Percentiles rank a stretch among this genome's conserved stretches.
Evolutionary conservation across 805 yeast genomes (phyloP).

Genomic region (Wickerhamiella lipophila): DNA sequence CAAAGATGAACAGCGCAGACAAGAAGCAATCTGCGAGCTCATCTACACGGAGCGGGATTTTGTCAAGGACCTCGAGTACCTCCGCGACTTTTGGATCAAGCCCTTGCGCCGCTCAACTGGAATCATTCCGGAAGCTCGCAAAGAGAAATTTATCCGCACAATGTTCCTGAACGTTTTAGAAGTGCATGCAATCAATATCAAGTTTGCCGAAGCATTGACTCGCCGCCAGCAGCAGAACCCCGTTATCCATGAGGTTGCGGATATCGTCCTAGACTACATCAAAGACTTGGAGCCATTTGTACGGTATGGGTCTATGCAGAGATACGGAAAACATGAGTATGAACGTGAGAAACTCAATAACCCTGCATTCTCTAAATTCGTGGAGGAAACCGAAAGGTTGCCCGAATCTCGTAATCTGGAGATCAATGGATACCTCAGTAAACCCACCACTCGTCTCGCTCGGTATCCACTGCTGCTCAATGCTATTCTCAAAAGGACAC

Average conservation of each 20-base stretch:
- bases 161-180: slow-evolving; percentile 87
- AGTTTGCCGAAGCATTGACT: slow-evolving; percentile 79
- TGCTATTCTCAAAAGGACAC: slow-evolving; percentile 73
- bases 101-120: slow-evolving; percentile 78
- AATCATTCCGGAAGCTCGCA: slow-evolving; percentile 75
- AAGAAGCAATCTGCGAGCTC: slow-evolving; percentile 88
- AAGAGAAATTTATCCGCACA: slow-evolving; percentile 82
- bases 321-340: slow-evolving; percentile 88
- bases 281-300: slow-evolving; percentile 87
- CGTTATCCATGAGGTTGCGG: slow-evolving; percentile 76
- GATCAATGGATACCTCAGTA: slow-evolving; percentile 81
- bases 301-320: slow-evolving; percentile 85
- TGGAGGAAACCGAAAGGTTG: slow-evolving; percentile 75
- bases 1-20: slow-evolving; percentile 79
- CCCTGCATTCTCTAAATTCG: slow-evolving; percentile 82
- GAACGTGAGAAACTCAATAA: slow-evolving; percentile 87
- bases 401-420: slow-evolving; percentile 83
- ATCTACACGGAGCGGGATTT: slow-evolving; percentile 90
- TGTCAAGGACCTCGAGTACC: slow-evolving; percentile 84
- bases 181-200: slow-evolving; percentile 67
- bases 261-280: slow-evolving; percentile 69
- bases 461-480: slow-evolving; percentile 76
- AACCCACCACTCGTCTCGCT: slow-evolving; percentile 93
- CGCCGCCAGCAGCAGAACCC: slow-evolving; percentile 77
- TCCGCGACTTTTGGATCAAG: slow-evolving; percentile 86